Percentiles rank a stretch among this genome's conserved stretches.
Conservation (phyloP, 2,329 filamentous ascomycete genomes). For the Clarireedia paspali region DNA sequence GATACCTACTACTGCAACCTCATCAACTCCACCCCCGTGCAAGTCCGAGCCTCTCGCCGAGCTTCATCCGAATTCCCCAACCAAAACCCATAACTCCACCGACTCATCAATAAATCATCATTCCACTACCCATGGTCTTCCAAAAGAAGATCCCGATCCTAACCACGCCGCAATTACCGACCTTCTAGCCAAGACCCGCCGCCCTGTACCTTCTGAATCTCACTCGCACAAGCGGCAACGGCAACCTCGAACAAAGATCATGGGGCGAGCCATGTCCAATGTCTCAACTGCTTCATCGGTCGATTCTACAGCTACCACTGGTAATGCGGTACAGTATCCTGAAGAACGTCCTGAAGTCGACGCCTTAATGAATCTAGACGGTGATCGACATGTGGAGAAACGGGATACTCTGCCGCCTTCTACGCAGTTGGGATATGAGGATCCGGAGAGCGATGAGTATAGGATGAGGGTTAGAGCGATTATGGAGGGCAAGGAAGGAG, state of each 20-base stretch:
- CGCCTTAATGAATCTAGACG: background rate
- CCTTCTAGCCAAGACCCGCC: slow-evolving; percentile 27
- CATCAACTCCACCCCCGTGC: slow-evolving; percentile 8
- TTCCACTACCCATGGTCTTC: background rate
- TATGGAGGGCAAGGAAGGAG: slow-evolving; percentile 26
- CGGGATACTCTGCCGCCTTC: background rate
- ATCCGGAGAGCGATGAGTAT: slow-evolving; percentile 25
- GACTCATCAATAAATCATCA: background rate
- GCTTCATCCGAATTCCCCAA: slow-evolving; percentile 1
- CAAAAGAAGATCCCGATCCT: background rate
- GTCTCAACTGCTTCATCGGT: slow-evolving; percentile 40
- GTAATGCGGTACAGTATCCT: slow-evolving; percentile 23
- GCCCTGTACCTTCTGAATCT: slow-evolving; percentile 12
- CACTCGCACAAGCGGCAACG: slow-evolving; percentile 23
- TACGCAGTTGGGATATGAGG: slow-evolving; percentile 29
- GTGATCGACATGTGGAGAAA: background rate
- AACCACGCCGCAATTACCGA: slow-evolving; percentile 22
- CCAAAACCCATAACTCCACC: background rate
- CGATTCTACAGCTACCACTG: slow-evolving; percentile 31
- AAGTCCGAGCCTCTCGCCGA: background rate
- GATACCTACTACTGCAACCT: background rate
- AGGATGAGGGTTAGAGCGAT: slow-evolving; percentile 24
- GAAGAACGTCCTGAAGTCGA: slow-evolving; percentile 9
- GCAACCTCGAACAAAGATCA: slow-evolving; percentile 31
- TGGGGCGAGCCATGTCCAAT: slow-evolving; percentile 53